Base-by-base conservation (phyloP, 169 alveolate species). In the Eimeria praecox region DNA sequence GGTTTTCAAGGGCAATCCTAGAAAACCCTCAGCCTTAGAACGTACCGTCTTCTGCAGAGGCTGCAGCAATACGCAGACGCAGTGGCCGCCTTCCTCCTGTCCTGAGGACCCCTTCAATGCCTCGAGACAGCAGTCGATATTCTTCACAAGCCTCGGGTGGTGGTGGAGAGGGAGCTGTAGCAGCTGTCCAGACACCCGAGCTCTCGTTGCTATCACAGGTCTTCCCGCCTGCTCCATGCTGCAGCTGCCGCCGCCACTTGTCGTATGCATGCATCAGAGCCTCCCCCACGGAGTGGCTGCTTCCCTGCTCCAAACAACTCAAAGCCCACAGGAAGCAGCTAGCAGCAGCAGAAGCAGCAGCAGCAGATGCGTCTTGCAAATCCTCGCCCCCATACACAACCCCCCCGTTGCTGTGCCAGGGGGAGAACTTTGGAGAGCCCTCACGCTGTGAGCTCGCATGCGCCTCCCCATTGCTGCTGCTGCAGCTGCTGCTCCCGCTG, bases 291-390 rank as follows among this genome's bases (percentile, higher is more conserved):
- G 91, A 46, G 75, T 83, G 91, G 54, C 91, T 83, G 75, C 91
- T 83, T 27, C 91, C 91, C 75, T 83, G 91, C 77, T 83, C 91
- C 33, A 83, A 77, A 33, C 56, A 83, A 44, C 91, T 83, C 91
- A 83, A 33, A 27, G 91, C 91, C 91, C 91, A 83, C 6, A 83
- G 49, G 49, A 83, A 49, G 77, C 91, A 83, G 54, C 91, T 40
- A n/a, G 91, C 27, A 1, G 59, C 91, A 35, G 64, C 75, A 2
- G 42, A 33, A 1, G 9, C 75, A 27, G 33, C 91, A 1, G 9
- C 75, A 27, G 33, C 91, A n/a, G 91, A 49, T 3, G 30, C 42
- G 8, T 27, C 54, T 66, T n/a, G 75, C 54, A 49, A 14, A 1
- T 24, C n/a, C 33, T 83, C 22, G n/a, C 18, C 64, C 20, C 30